A percentile compares a stretch with the other conserved stretches of the same genome.
Conservation (phyloP, 176 grass and related monocot genomes). For the Oryza coarctata region DNA sequence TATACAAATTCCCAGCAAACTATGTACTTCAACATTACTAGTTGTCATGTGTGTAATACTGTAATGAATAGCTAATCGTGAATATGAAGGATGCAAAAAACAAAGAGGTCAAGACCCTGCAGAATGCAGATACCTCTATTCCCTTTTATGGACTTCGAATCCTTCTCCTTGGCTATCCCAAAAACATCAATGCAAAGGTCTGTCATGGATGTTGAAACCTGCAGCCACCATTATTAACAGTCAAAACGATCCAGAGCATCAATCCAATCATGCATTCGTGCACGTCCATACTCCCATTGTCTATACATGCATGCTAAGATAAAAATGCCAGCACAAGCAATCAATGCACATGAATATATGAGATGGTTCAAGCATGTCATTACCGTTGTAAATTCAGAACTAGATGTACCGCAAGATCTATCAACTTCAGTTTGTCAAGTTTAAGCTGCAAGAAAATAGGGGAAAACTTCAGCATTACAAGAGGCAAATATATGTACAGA, state of each 20-base stretch:
- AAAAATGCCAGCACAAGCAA: not conserved
- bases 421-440: conserved; percentile 90
- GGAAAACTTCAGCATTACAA: conserved; percentile 22
- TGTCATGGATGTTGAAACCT: conserved; percentile 94
- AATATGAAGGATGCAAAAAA: not conserved
- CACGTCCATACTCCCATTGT: not conserved
- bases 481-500: not conserved
- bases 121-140: conserved; percentile 61
- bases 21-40: not conserved
- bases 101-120: not conserved
- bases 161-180: conserved; percentile 86
- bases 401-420: conserved; percentile 87
- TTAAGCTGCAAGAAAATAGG: conserved; percentile 61
- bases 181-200: conserved; percentile 98
- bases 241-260: conserved; percentile 6
- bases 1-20: not conserved
- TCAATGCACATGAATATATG: not conserved
- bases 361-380: conserved; percentile 29
- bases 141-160: conserved; percentile 84
- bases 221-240: not conserved
- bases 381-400: conserved; percentile 87
- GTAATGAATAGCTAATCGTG: not conserved
- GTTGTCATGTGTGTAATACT: not conserved
- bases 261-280: not conserved
- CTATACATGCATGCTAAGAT: not conserved